A percentile compares a stretch with the other conserved stretches of the same genome.
These are phyloP conservation scores for Beauveria caledonica DNA, from an alignment of 2,329 filamentous ascomycete genomes.

Conservation along the genomic window DNA sequence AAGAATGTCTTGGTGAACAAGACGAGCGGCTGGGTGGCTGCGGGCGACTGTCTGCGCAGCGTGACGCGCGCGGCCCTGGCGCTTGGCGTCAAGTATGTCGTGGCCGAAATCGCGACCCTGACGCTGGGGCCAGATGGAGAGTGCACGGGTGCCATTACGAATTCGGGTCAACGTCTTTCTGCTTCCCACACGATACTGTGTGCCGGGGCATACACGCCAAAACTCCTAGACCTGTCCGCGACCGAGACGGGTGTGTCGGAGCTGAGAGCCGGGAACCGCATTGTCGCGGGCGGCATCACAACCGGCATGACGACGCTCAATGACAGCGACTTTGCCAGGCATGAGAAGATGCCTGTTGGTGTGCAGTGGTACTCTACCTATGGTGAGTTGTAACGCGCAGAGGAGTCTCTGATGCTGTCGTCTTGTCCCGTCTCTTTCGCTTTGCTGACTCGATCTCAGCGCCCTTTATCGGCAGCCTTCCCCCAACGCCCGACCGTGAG, in stretches of 20 bases:
- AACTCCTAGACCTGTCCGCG: conserved; percentile 44
- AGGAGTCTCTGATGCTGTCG: background rate
- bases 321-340: conserved; percentile 34
- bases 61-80: conserved; percentile 44
- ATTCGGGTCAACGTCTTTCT: conserved; percentile 32
- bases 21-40: conserved; percentile 56
- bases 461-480: conserved; percentile 49
- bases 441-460: conserved; percentile 30
- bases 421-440: too few relatives aligned
- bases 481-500: conserved; percentile 40
- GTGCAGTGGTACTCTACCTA: conserved; percentile 32
- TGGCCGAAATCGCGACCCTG: conserved; percentile 40
- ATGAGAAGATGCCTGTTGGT: conserved; percentile 41
- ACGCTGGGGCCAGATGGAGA: conserved; percentile 35
- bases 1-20: conserved; percentile 54
- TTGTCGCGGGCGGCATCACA: conserved; percentile 51
- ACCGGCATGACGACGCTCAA: conserved; percentile 49
- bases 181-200: conserved; percentile 46
- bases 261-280: conserved; percentile 44
- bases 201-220: conserved; percentile 50
- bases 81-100: conserved; percentile 51
- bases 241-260: conserved; percentile 35
- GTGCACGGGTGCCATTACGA: conserved; percentile 42
- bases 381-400: conserved; percentile 17
- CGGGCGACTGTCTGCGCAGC: conserved; percentile 46